Conservation (phyloP, 768 basidiomycete species). For the Trametes sanguinea region DNA sequence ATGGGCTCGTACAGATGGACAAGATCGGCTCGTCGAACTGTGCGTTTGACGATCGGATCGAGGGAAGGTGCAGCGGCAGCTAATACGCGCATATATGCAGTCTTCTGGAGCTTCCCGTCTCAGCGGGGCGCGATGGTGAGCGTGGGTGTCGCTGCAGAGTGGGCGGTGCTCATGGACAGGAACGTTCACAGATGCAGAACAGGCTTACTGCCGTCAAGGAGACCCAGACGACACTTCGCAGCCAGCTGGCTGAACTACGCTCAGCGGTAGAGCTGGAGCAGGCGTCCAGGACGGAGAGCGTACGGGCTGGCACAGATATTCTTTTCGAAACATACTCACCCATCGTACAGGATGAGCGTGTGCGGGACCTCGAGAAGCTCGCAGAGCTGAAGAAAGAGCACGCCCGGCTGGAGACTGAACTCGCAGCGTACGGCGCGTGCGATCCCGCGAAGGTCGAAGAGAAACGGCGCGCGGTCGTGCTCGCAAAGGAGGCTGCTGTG, state of each 20-base stretch:
- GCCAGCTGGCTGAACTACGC: slow-evolving; percentile 53
- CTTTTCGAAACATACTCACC: too few relatives aligned
- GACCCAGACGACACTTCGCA: slow-evolving; percentile 41
- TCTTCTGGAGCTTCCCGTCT: slow-evolving; percentile 96
- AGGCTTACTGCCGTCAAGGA: slow-evolving; percentile 55
- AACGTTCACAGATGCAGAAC: slow-evolving; percentile 52
- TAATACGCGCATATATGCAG: slow-evolving; percentile 44
- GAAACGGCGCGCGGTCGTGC: slow-evolving; percentile 65
- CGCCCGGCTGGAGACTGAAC: slow-evolving; percentile 60
- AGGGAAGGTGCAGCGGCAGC: not conserved
- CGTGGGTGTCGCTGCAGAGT: not conserved
- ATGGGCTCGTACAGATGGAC: slow-evolving; percentile 82
- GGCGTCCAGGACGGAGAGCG: slow-evolving; percentile 57
- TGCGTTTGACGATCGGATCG: slow-evolving; percentile 39
- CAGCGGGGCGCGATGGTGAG: slow-evolving; percentile 77
- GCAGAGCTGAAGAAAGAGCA: slow-evolving; percentile 50
- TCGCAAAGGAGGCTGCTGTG: slow-evolving; percentile 81
- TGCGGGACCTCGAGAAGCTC: slow-evolving; percentile 52
- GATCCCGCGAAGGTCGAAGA: slow-evolving; percentile 83
- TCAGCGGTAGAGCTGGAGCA: slow-evolving; percentile 52
- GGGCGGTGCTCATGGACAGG: too few relatives aligned
- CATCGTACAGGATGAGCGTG: slow-evolving; percentile 54
- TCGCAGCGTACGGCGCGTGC: slow-evolving; percentile 77
- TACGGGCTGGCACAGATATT: slow-evolving; percentile 33
- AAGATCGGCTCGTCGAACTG: slow-evolving; percentile 97